Conservation (phyloP, 345 rosid genomes). For the Mangifera indica region DNA sequence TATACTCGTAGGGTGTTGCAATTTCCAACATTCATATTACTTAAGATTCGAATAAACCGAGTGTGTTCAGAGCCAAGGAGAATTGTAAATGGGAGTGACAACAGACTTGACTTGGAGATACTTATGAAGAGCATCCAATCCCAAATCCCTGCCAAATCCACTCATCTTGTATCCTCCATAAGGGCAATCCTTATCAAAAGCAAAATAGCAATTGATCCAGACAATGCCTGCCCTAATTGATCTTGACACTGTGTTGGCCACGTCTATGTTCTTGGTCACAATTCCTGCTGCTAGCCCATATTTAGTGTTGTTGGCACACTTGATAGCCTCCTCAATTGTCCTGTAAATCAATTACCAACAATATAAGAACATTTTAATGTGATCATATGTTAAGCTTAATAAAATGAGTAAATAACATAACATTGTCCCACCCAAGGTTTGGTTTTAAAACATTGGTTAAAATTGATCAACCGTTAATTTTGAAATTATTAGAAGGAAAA, state of each 20-base stretch:
- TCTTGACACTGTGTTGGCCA: constrained; percentile 67
- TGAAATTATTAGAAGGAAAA: too few species aligned
- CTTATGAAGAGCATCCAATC: constrained; percentile 58
- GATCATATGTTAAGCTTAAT: neutral
- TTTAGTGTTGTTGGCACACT: constrained; percentile 56
- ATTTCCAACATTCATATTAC: neutral
- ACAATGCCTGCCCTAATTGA: constrained; percentile 61
- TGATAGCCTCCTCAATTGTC: constrained; percentile 67
- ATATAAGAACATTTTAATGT: too few species aligned
- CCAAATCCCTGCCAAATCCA: constrained; percentile 63
- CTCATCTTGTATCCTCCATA: constrained; percentile 77
- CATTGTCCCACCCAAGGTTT: too few species aligned
- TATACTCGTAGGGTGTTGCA: neutral
- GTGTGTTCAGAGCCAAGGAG: constrained; percentile 60
- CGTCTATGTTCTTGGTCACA: constrained; percentile 55
- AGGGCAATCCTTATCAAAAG: constrained; percentile 56
- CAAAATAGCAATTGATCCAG: constrained; percentile 76
- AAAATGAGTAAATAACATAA: too few species aligned
- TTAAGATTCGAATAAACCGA: neutral
- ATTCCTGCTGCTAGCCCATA: constrained; percentile 86
- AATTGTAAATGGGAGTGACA: constrained; percentile 56
- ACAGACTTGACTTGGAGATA: constrained; percentile 65
- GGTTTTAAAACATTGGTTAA: too few species aligned
- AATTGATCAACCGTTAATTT: too few species aligned
- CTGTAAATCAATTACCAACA: constrained; percentile 30